A percentile compares a stretch with the other conserved stretches of the same genome.
Evolutionary conservation across 805 yeast genomes (phyloP).

Genomic region (Wickerhamiella dianesei): DNA sequence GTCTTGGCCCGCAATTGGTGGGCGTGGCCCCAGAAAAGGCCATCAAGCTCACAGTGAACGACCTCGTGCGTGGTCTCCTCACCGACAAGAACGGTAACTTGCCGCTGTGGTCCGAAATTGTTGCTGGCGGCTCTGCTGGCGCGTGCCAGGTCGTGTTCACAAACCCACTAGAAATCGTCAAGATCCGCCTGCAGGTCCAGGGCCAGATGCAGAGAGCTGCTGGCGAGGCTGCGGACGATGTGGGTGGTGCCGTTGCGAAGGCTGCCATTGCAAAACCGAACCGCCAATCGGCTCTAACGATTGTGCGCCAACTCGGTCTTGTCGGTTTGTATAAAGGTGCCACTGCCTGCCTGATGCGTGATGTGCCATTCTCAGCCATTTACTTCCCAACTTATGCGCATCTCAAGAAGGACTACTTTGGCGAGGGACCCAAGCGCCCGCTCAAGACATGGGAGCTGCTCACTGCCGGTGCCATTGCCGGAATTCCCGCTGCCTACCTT

Average conservation of each 20-base stretch:
- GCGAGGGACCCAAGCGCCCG: slow-evolving; percentile 63
- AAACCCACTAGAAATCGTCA: slow-evolving; percentile 90
- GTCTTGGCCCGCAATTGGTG: slow-evolving; percentile 82
- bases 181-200: slow-evolving; percentile 87
- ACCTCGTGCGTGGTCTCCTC: slow-evolving; percentile 62
- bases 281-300: slow-evolving; percentile 45
- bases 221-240: slow-evolving; percentile 14
- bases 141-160: slow-evolving; percentile 93
- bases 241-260: background rate
- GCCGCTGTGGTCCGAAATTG: slow-evolving; percentile 48
- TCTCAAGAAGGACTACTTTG: slow-evolving; percentile 66
- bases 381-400: slow-evolving; percentile 96
- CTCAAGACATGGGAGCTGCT: slow-evolving; percentile 75
- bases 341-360: slow-evolving; percentile 79
- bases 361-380: slow-evolving; percentile 92
- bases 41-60: slow-evolving; percentile 88
- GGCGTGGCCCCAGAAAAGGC: slow-evolving; percentile 99
- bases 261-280: slow-evolving; percentile 1
- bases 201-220: slow-evolving; percentile 45
- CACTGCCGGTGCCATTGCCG: slow-evolving; percentile 85
- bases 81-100: slow-evolving; percentile 41
- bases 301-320: slow-evolving; percentile 67
- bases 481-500: slow-evolving; percentile 93
- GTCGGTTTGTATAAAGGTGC: slow-evolving; percentile 86
- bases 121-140: slow-evolving; percentile 92